Base-by-base conservation (phyloP, 2,329 filamentous ascomycete genomes). In the Sporothrix luriei region DNA sequence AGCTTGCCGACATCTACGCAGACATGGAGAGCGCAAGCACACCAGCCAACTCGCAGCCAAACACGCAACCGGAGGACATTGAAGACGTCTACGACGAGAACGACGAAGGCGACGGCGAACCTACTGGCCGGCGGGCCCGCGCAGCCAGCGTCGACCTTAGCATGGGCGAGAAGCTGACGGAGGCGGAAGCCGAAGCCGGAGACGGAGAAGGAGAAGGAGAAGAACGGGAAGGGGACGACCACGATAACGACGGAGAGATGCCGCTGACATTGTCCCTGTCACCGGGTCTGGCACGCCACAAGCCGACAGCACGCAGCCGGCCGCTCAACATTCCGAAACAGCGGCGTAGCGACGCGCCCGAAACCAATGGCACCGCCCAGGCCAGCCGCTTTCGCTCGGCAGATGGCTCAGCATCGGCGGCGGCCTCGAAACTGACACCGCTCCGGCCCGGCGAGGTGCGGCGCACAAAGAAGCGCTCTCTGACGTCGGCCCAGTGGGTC, bases 91-190 rank as follows among this genome's bases (percentile, higher is more conserved):
- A 43, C 40, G 11, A 43, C 40, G 33, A 33, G 33, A 6, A 33
- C 6, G 51, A 59, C 51, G 52, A 57, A 4, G 68, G 33, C 0
- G 29, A 26, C 5, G 55, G 38, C 2, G 24, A 40, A 19, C 14
- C n/a, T 13, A 54, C 29, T n/a, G 24, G 48, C 24, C 48, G 62
- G n/a, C 33, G 29, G n/a, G 49, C 69, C 13, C 66, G 69, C 19
- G 69, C 33, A 16, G 57, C 46, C 0, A 71, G 69, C 40, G 69
- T 71, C 69, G 69, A 71, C 66, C 66, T 71, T 57, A 71, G 69
- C 66, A 71, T 62, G 69, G 69, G 43, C 69, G 57, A 68, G 19
- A 33, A 21, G 24, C 49, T 46, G 51, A 21, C 65, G 19, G 38
- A 33, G 11, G 24, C 59, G 13, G 57, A 61, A 26, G 5, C n/a